Conservation (phyloP, 2,329 filamentous ascomycete species). For the Remersonia thermophila region DNA sequence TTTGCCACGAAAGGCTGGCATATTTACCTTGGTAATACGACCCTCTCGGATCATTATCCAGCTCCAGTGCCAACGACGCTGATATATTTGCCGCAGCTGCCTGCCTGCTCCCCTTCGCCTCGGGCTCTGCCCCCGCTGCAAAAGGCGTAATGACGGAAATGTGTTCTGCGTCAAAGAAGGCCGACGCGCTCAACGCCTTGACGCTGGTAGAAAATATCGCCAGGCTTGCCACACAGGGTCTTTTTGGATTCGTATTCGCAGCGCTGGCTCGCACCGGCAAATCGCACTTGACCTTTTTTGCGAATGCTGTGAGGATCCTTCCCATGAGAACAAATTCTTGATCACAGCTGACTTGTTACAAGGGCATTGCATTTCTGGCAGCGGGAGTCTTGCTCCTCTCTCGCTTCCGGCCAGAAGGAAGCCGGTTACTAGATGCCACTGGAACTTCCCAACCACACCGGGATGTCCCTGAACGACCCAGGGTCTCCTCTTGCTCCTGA, state of each 20-base stretch:
- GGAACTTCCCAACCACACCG: no score
- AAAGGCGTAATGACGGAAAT: slow-evolving; percentile 65
- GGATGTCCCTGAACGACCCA: no score
- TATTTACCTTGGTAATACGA: slow-evolving; percentile 44
- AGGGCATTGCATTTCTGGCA: slow-evolving; percentile 41
- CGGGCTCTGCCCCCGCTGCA: slow-evolving; percentile 55
- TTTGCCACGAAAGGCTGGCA: slow-evolving; percentile 55
- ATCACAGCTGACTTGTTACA: background rate
- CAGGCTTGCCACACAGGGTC: slow-evolving; percentile 46
- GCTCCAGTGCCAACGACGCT: background rate
- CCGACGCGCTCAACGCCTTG: slow-evolving; percentile 56
- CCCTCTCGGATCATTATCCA: background rate
- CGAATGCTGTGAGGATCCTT: slow-evolving; percentile 44
- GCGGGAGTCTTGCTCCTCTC: slow-evolving; percentile 30
- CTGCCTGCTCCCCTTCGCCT: slow-evolving; percentile 52
- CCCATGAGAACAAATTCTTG: background rate
- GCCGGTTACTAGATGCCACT: slow-evolving; percentile 26
- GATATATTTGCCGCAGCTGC: slow-evolving; percentile 31
- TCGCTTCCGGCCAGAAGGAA: slow-evolving; percentile 29
- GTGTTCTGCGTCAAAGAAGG: slow-evolving; percentile 47
- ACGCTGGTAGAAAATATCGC: slow-evolving; percentile 60
- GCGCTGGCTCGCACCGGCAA: slow-evolving; percentile 47
- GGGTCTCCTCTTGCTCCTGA: no score
- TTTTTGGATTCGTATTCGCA: slow-evolving; percentile 58
- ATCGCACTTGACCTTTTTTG: slow-evolving; percentile 52